These are phyloP conservation scores for Pseudopithomyces maydicus DNA, from an alignment of 2,329 filamentous ascomycete species.

Conservation along the genomic window DNA sequence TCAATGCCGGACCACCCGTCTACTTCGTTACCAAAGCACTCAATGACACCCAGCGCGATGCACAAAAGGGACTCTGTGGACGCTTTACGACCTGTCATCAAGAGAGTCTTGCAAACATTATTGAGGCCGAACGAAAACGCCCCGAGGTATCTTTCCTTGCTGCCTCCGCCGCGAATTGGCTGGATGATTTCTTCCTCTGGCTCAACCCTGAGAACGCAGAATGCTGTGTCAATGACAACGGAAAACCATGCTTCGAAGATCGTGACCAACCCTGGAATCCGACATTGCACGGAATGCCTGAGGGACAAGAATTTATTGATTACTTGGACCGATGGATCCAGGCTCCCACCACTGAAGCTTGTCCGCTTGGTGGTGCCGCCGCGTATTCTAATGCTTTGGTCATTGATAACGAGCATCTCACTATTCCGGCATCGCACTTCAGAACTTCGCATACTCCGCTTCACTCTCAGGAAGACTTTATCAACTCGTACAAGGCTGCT, in stretches of 20 bases:
- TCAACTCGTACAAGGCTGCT: slow-evolving; percentile 85
- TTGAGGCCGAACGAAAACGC: slow-evolving; percentile 93
- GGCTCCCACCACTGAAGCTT: slow-evolving; percentile 79
- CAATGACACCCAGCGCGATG: slow-evolving; percentile 74
- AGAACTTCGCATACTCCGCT: slow-evolving; percentile 87
- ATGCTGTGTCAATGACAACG: slow-evolving; percentile 69
- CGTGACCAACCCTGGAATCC: slow-evolving; percentile 86
- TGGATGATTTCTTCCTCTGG: slow-evolving; percentile 97
- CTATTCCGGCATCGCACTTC: slow-evolving; percentile 86
- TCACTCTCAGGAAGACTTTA: slow-evolving; percentile 88
- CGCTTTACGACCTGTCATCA: slow-evolving; percentile 87
- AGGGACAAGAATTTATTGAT: slow-evolving; percentile 85
- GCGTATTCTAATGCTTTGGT: slow-evolving; percentile 86
- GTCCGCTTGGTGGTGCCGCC: slow-evolving; percentile 86
- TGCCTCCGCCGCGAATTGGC: slow-evolving; percentile 89
- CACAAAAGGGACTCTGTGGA: slow-evolving; percentile 88
- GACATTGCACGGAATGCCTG: slow-evolving; percentile 87
- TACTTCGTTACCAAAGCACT: slow-evolving; percentile 90
- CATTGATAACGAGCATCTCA: slow-evolving; percentile 69
- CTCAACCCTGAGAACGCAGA: slow-evolving; percentile 76
- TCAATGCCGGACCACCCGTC: slow-evolving; percentile 88
- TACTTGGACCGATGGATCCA: slow-evolving; percentile 85
- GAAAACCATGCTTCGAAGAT: slow-evolving; percentile 76
- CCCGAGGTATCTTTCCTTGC: slow-evolving; percentile 86
- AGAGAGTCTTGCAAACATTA: slow-evolving; percentile 82